Evolutionary conservation across 768 basidiomycete species (phyloP).

Genomic region (Polyporus arcularius): DNA sequence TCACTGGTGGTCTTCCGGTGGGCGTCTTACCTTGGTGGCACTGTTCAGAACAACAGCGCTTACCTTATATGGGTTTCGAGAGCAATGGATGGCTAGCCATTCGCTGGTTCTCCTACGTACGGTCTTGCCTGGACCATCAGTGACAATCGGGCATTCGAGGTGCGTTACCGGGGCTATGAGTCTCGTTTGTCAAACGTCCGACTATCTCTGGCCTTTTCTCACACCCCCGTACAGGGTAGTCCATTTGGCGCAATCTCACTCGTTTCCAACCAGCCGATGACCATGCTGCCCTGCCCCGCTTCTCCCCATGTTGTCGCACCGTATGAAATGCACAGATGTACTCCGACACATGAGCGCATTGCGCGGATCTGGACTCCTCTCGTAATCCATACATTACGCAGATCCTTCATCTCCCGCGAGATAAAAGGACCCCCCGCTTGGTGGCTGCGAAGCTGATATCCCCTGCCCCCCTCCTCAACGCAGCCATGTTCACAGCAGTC

Average conservation of each 20-base stretch:
- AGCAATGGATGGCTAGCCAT: conserved; percentile 15
- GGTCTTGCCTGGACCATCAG: conserved; percentile 12
- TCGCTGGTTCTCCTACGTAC: conserved; percentile 1
- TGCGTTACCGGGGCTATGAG: conserved; percentile 1
- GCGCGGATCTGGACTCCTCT: conserved; percentile 17
- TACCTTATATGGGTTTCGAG: conserved; percentile 8
- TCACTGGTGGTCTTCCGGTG: not conserved
- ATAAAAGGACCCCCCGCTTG: conserved; percentile 7
- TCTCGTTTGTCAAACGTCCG: conserved; percentile 10
- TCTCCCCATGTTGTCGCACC: not conserved
- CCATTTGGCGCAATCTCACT: conserved; percentile 16
- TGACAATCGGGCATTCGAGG: conserved; percentile 3
- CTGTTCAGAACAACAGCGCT: conserved; percentile 16
- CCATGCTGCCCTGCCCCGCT: conserved; percentile 5
- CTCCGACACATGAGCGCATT: conserved; percentile 4
- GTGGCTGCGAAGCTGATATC: conserved; percentile 4
- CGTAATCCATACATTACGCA: conserved; percentile 12
- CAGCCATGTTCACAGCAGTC: conserved; percentile 25
- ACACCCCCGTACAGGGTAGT: conserved; percentile 5
- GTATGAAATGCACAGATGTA: conserved; percentile 2
- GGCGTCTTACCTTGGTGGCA: conserved; percentile 14
- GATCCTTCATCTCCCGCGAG: not conserved
- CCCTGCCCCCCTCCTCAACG: conserved; percentile 30
- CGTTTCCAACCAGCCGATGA: conserved; percentile 6
- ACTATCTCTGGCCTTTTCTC: conserved; percentile 1